phyloP scores from a whole-genome alignment of 441 rosid genomes.

The Euphorbia celastroides region DNA sequence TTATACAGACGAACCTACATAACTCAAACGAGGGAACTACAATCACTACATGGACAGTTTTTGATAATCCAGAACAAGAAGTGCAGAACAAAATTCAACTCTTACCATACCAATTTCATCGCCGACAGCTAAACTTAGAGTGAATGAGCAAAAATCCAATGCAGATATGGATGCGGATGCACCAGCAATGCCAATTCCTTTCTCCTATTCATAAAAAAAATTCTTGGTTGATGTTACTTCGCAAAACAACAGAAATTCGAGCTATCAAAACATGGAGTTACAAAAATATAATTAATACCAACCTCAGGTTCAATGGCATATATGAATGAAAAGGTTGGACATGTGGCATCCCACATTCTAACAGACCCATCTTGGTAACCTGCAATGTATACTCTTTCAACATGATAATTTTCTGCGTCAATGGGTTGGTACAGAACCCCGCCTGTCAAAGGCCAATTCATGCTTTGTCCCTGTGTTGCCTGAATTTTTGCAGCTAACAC shows the following conservation, averaged over 20 bases:
- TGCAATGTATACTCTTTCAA: conserved; percentile 49
- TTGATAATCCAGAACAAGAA: conserved; percentile 15
- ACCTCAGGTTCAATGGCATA: conserved; percentile 25
- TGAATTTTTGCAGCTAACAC: conserved; percentile 48
- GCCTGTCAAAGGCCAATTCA: conserved; percentile 65
- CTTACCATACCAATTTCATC: conserved; percentile 82
- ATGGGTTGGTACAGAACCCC: conserved; percentile 43
- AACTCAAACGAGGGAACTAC: conserved; percentile 19
- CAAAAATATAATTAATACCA: conserved; percentile 10
- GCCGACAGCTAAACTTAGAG: conserved; percentile 65
- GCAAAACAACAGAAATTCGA: conserved; percentile 11
- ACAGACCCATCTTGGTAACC: conserved; percentile 71
- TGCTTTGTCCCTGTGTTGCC: conserved; percentile 31
- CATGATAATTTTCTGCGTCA: conserved; percentile 27
- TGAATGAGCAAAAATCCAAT: conserved; percentile 56
- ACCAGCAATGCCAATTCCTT: conserved; percentile 31
- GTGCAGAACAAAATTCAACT: conserved; percentile 23
- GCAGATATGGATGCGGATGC: conserved; percentile 53
- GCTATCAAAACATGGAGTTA: conserved; percentile 10
- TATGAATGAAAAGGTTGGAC: too few relatives aligned
- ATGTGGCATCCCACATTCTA: conserved; percentile 47
- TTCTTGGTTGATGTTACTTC: conserved; percentile 9
- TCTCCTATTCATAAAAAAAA: conserved; percentile 39
- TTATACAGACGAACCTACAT: conserved; percentile 55
- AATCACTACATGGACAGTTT: conserved; percentile 21